These are phyloP conservation scores for Microbotryum saponariae DNA, from an alignment of 1,284 basidiomycete species.

Conservation along the genomic window DNA sequence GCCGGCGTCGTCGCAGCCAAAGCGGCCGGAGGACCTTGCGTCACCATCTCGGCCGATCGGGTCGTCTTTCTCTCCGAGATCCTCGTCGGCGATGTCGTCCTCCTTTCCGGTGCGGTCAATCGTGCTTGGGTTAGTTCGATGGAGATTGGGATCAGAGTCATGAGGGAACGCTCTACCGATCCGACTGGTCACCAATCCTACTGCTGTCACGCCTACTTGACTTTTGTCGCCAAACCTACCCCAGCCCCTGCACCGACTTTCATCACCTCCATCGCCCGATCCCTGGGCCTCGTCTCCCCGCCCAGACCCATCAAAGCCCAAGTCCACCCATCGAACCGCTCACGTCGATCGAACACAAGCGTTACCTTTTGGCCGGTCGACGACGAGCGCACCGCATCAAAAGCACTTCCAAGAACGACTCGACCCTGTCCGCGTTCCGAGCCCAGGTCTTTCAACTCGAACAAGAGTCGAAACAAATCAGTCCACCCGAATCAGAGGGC, in stretches of 20 bases:
- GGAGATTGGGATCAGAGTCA: slow-evolving; percentile 42
- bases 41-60: slow-evolving; percentile 42
- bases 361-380: slow-evolving; percentile 42
- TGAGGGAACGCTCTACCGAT: slow-evolving; percentile 34
- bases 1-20: slow-evolving; percentile 42
- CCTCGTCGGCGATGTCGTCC: slow-evolving; percentile 36
- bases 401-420: slow-evolving; percentile 32
- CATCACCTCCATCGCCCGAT: slow-evolving; percentile 12
- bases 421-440: slow-evolving; percentile 34
- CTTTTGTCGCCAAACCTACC: slow-evolving; percentile 39
- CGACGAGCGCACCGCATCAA: slow-evolving; percentile 39
- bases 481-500: neutral
- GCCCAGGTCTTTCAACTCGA: slow-evolving; percentile 33
- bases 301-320: slow-evolving; percentile 23
- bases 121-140: slow-evolving; percentile 41
- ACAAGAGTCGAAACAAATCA: neutral
- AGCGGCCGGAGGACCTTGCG: slow-evolving; percentile 39
- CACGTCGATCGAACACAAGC: slow-evolving; percentile 40
- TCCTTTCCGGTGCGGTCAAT: slow-evolving; percentile 41
- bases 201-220: slow-evolving; percentile 43
- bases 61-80: slow-evolving; percentile 33
- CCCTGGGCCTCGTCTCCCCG: slow-evolving; percentile 28
- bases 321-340: slow-evolving; percentile 36
- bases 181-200: slow-evolving; percentile 35
- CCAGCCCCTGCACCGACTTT: slow-evolving; percentile 6